A percentile compares a stretch with the other conserved stretches of the same genome.
Evolutionary conservation across 495 filamentous ascomycete genomes (phyloP).

Genomic region (Hypoxylon intermedium): DNA sequence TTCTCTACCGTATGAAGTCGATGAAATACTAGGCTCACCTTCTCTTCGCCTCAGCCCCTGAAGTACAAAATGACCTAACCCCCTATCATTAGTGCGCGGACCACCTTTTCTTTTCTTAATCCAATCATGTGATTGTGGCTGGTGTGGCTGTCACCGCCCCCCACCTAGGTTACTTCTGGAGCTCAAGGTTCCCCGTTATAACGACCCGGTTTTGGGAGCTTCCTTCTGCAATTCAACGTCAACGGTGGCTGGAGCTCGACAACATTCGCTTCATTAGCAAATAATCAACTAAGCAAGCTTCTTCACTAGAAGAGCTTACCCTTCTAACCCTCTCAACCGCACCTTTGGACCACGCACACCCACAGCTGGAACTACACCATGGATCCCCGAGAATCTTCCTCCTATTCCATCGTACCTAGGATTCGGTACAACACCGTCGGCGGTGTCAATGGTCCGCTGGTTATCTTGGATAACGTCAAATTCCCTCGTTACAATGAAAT

Average conservation of each 20-base stretch:
- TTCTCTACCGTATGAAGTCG: no score
- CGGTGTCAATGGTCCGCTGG: constrained; percentile 96
- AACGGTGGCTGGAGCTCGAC: constrained; percentile 38
- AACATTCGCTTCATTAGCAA: constrained; percentile 21
- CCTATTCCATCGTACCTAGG: constrained; percentile 77
- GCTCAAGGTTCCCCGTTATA: constrained; percentile 12
- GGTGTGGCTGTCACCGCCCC: constrained; percentile 26
- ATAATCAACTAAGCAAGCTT: constrained; percentile 17
- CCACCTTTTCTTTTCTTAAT: neutral
- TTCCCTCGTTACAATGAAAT: constrained; percentile 98
- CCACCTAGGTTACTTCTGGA: constrained; percentile 25
- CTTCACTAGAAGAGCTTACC: constrained; percentile 22
- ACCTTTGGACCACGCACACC: constrained; percentile 15
- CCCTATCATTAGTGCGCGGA: neutral
- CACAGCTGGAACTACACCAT: constrained; percentile 57
- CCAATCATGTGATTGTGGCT: constrained; percentile 27
- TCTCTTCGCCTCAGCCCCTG: no score
- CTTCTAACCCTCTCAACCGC: constrained; percentile 5
- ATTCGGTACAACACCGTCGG: constrained; percentile 98
- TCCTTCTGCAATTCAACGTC: constrained; percentile 33
- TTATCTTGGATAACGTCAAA: constrained; percentile 98
- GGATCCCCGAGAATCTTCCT: constrained; percentile 80
- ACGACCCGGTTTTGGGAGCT: constrained; percentile 29
- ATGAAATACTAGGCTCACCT: no score
- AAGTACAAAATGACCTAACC: no score